Percentiles rank a stretch among this genome's conserved stretches.
Conservation (phyloP, 2,329 filamentous ascomycete genomes). For the Coniochaeta sp. region DNA sequence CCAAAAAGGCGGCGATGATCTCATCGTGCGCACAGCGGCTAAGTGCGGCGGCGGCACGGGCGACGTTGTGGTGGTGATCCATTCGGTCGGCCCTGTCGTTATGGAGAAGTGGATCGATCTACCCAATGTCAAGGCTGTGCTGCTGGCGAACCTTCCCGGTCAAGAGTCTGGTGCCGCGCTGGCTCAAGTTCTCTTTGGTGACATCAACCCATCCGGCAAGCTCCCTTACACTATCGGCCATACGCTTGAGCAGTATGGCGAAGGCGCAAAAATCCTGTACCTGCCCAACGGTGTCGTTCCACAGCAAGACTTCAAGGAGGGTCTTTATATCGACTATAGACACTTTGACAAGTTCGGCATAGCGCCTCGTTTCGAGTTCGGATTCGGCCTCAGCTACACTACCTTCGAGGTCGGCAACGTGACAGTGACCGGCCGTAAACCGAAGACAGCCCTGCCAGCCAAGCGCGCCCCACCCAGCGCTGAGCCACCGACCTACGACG, state of each 20-base stretch:
- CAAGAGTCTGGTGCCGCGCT: slow-evolving; percentile 82
- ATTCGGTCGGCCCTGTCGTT: slow-evolving; percentile 76
- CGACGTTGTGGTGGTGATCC: slow-evolving; percentile 74
- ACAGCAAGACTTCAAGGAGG: slow-evolving; percentile 77
- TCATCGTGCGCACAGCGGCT: slow-evolving; percentile 64
- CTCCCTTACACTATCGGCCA: slow-evolving; percentile 84
- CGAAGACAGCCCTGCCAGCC: slow-evolving; percentile 34
- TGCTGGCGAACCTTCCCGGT: slow-evolving; percentile 80
- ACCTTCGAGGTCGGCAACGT: slow-evolving; percentile 55
- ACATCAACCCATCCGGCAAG: slow-evolving; percentile 67
- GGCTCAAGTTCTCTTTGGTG: slow-evolving; percentile 70
- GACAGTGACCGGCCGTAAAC: slow-evolving; percentile 34
- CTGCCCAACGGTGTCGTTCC: slow-evolving; percentile 61
- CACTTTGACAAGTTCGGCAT: slow-evolving; percentile 74
- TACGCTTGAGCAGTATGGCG: slow-evolving; percentile 67
- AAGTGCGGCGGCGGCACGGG: slow-evolving; percentile 57
- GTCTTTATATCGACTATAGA: slow-evolving; percentile 83
- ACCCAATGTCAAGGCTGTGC: slow-evolving; percentile 67
- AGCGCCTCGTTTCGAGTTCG: slow-evolving; percentile 75
- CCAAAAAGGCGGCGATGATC: slow-evolving; percentile 69
- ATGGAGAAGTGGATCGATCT: slow-evolving; percentile 75
- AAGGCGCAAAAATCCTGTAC: slow-evolving; percentile 61
- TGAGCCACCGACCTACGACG: slow-evolving; percentile 46
- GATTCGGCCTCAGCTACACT: slow-evolving; percentile 78
- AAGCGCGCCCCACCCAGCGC: slow-evolving; percentile 31